Base-by-base conservation (phyloP, 2,329 filamentous ascomycete species). In the Cladophialophora immunda region DNA sequence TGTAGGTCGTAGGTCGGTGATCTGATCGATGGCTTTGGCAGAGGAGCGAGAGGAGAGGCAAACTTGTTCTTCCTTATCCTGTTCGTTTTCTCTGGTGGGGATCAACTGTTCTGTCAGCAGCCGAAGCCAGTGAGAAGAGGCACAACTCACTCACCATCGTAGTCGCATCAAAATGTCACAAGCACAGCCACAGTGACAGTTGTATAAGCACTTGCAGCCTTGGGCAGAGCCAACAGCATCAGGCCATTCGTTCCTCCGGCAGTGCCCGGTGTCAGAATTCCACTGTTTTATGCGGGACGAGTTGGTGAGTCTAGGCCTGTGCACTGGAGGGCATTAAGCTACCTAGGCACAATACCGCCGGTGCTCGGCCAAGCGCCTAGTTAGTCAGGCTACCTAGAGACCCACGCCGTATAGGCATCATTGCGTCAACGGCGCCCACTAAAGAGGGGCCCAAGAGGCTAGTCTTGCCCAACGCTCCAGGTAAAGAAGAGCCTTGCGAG, bases 161-260 rank as follows among this genome's bases (percentile, higher is more conserved):
- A 56, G 53, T 34, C 29, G n/a, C 53, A 50, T 50, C 45, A 27
- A 19, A 47, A 15, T 15, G 17, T 45, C 38, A 1, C 38, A 50
- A 11, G 45, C 45, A 50, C 45, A 50, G 45, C 45, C 45, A 25
- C 45, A 50, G 45, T 50, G 15, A 25, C 19, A 15, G 19, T 50
- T 15, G 45, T 50, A 27, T 50, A 25, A 50, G 45, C 45, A 50
- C 45, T 50, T 50, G 22, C 22, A 11, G 45, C 17, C 17, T 45
- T 45, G 38, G 38, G n/a, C 17, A 50, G 45, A 50, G 22, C 22
- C 45, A 50, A 22, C 19, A 50, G 11, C 19, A 50, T 9, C 45
- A 25, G 45, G 45, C 15, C 45, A 50, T 50, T 50, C 45, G 11
- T 50, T 50, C 45, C 15, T 25, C 45, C 45, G 45, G 45, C 38